A percentile compares a stretch with the other conserved stretches of the same genome.
Evolutionary conservation across 345 rosid genomes (phyloP).

Genomic region (Camelina hispida): DNA sequence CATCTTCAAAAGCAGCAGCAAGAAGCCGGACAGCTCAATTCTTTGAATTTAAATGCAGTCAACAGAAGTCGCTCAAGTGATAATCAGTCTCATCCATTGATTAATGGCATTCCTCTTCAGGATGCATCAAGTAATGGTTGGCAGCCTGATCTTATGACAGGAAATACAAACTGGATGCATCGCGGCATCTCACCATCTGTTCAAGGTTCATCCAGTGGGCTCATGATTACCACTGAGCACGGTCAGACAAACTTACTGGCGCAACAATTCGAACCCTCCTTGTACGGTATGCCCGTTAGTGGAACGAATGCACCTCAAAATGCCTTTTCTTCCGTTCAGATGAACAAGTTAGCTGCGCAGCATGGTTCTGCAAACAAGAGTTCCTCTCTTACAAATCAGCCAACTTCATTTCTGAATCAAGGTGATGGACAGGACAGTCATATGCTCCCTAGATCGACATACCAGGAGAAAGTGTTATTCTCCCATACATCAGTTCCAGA

Average conservation of each 20-base stretch:
- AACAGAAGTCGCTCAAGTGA: slow-evolving; percentile 49
- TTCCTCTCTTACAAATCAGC: slow-evolving; percentile 59
- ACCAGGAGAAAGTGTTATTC: slow-evolving; percentile 51
- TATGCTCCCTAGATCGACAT: slow-evolving; percentile 55
- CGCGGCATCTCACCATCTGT: slow-evolving; percentile 49
- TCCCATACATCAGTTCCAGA: slow-evolving; percentile 49
- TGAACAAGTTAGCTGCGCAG: slow-evolving; percentile 54
- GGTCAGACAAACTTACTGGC: slow-evolving; percentile 47
- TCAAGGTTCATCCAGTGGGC: slow-evolving; percentile 68
- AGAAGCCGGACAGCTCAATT: slow-evolving; percentile 57
- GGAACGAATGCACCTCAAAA: slow-evolving; percentile 53
- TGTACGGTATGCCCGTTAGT: slow-evolving; percentile 64
- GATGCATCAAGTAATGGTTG: slow-evolving; percentile 65
- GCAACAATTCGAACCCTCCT: slow-evolving; percentile 72
- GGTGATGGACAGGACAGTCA: slow-evolving; percentile 53
- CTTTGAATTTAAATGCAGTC: slow-evolving; percentile 55
- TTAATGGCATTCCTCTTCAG: slow-evolving; percentile 71
- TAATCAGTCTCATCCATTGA: slow-evolving; percentile 47
- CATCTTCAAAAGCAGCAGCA: slow-evolving; percentile 60
- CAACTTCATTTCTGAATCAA: slow-evolving; percentile 54
- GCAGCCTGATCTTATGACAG: slow-evolving; percentile 63
- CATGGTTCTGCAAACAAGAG: slow-evolving; percentile 55
- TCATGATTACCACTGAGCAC: slow-evolving; percentile 64
- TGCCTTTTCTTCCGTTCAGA: slow-evolving; percentile 55
- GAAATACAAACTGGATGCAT: slow-evolving; percentile 65